These are phyloP conservation scores for Panus rudis DNA, from an alignment of 768 basidiomycete species.

Conservation along the genomic window DNA sequence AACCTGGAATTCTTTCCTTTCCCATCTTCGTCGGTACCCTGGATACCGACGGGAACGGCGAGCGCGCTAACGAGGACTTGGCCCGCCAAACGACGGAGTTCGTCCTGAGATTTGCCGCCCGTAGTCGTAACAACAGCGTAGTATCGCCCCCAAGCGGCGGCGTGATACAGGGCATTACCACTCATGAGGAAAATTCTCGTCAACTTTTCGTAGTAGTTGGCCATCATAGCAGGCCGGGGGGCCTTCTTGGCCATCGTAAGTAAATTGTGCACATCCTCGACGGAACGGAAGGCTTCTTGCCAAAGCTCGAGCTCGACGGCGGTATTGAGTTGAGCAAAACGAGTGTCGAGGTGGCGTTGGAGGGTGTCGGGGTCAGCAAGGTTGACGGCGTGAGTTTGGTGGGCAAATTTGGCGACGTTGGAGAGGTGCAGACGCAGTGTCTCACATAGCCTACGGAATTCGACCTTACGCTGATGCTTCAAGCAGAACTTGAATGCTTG, in stretches of 20 bases:
- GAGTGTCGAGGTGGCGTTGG: conserved; percentile 92
- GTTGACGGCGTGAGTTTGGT: conserved; percentile 92
- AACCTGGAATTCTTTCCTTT: conserved; percentile 72
- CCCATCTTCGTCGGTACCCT: conserved; percentile 42
- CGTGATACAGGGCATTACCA: conserved; percentile 91
- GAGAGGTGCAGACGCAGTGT: conserved; percentile 90
- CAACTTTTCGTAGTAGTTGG: conserved; percentile 97
- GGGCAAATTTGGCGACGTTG: conserved; percentile 92
- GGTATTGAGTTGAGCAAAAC: conserved; percentile 93
- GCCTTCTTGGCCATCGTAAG: conserved; percentile 91
- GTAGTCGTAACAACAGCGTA: conserved; percentile 64
- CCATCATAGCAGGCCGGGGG: conserved; percentile 93
- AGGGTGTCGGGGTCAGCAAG: conserved; percentile 92
- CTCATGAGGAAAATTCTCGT: conserved; percentile 95
- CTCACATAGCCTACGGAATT: conserved; percentile 95
- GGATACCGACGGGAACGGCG: conserved; percentile 79
- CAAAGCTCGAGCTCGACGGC: conserved; percentile 97
- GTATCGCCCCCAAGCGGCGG: conserved; percentile 91
- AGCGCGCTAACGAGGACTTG: conserved; percentile 91
- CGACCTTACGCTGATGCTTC: conserved; percentile 88
- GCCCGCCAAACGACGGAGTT: conserved; percentile 73
- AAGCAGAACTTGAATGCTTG: conserved; percentile 98
- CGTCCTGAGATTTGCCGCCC: conserved; percentile 71
- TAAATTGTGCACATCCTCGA: conserved; percentile 96
- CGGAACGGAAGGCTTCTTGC: conserved; percentile 98